These are phyloP conservation scores for Lophium mytilinum DNA, from an alignment of 495 filamentous ascomycete genomes.

Conservation along the genomic window DNA sequence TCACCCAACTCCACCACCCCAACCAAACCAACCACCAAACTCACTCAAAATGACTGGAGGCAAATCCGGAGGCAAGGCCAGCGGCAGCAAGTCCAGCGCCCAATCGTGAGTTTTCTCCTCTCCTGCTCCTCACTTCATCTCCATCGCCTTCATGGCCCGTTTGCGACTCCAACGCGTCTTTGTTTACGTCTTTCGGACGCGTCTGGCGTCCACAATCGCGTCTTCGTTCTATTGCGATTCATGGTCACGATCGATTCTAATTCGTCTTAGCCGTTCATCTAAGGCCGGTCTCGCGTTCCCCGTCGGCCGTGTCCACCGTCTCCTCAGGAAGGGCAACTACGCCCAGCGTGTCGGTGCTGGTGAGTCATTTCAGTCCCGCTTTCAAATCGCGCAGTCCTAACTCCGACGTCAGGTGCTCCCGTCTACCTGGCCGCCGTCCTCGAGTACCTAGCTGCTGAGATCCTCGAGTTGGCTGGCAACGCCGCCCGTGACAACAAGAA, in stretches of 20 bases:
- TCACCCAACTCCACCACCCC: slow-evolving; percentile 26
- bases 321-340: slow-evolving; percentile 99
- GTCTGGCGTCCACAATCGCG: slow-evolving; percentile 18
- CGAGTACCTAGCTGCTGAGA: slow-evolving; percentile 97
- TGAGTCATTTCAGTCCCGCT: slow-evolving; percentile 33
- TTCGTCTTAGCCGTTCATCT: slow-evolving; percentile 71
- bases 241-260: slow-evolving; percentile 1
- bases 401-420: slow-evolving; percentile 58
- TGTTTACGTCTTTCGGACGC: slow-evolving; percentile 21
- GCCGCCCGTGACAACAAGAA: slow-evolving; percentile 99
- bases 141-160: slow-evolving; percentile 5
- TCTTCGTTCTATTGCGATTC: background rate
- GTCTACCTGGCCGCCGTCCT: slow-evolving; percentile 98
- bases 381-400: slow-evolving; percentile 27
- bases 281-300: slow-evolving; percentile 99
- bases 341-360: slow-evolving; percentile 99
- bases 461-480: slow-evolving; percentile 97
- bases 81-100: slow-evolving; percentile 81
- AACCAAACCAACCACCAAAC: slow-evolving; percentile 30
- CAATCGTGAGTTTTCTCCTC: slow-evolving; percentile 69
- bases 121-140: slow-evolving; percentile 6
- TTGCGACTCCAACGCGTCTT: slow-evolving; percentile 18
- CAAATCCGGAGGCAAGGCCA: slow-evolving; percentile 98
- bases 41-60: slow-evolving; percentile 92
- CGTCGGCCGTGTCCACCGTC: slow-evolving; percentile 99